These are phyloP conservation scores for Castanea crenata DNA, from an alignment of 306 rosid species.

Conservation along the genomic window DNA sequence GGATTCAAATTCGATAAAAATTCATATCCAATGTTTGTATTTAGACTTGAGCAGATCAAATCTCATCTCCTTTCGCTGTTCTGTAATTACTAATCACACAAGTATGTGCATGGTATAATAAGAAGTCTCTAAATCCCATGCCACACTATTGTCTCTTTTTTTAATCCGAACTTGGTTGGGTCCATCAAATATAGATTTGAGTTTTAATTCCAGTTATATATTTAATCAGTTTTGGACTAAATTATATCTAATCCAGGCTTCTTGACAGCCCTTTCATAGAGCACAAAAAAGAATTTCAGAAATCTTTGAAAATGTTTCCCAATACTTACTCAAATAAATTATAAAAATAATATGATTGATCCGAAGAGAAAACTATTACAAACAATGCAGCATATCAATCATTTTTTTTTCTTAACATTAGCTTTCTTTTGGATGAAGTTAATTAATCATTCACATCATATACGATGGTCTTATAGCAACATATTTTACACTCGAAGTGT, in stretches of 20 bases:
- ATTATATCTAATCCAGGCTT: background rate
- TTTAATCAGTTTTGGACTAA: background rate
- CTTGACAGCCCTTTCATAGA: background rate
- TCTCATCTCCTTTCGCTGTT: background rate
- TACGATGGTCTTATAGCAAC: background rate
- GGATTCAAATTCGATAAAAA: background rate
- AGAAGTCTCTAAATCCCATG: too few relatives aligned
- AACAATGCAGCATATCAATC: background rate
- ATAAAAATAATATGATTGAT: too few relatives aligned
- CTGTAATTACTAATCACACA: background rate
- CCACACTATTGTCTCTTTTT: background rate
- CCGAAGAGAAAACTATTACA: background rate
- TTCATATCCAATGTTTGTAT: background rate
- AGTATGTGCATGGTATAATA: background rate
- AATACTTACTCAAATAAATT: background rate
- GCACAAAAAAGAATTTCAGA: background rate
- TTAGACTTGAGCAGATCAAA: background rate
- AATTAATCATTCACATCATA: background rate
- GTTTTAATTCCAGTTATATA: background rate
- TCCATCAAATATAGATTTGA: background rate
- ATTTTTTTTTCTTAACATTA: background rate
- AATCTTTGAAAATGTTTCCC: background rate
- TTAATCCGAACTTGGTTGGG: background rate
- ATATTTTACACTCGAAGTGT: constrained; percentile 2
- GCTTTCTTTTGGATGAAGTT: background rate